Conservation (phyloP, 139 green algal genomes). For the Tetraselmis striata region DNA sequence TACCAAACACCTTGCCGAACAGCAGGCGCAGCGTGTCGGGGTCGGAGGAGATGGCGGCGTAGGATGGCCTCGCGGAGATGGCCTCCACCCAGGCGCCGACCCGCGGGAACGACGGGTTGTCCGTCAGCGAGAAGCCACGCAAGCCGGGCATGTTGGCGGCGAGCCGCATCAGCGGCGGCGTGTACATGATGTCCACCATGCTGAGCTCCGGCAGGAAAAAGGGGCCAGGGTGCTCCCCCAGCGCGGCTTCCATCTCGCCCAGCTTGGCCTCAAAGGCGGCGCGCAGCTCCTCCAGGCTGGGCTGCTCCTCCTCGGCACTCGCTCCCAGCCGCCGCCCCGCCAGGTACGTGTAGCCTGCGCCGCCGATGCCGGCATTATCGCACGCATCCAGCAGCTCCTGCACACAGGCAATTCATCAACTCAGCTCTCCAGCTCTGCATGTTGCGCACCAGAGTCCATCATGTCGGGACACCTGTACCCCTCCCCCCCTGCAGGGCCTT, state of each 20-base stretch:
- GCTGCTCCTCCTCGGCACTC: background rate
- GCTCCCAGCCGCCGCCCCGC: background rate
- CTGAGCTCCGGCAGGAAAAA: constrained; percentile 15
- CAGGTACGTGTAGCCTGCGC: background rate
- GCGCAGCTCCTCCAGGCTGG: background rate
- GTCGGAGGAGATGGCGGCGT: constrained; percentile 21
- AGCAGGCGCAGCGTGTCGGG: constrained; percentile 17
- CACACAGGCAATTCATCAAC: no score
- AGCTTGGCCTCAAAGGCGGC: background rate
- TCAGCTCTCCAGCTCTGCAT: no score
- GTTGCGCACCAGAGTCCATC: no score
- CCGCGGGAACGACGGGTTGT: constrained; percentile 9
- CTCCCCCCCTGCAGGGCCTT: background rate
- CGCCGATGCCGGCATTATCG: background rate
- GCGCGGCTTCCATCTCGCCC: background rate
- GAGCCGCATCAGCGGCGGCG: constrained; percentile 15
- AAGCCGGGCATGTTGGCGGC: constrained; percentile 19
- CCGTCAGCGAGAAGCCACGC: constrained; percentile 6
- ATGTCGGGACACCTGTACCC: background rate
- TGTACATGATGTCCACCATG: constrained; percentile 17
- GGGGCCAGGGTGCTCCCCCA: background rate
- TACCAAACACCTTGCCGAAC: constrained; percentile 19
- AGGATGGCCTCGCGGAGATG: constrained; percentile 13
- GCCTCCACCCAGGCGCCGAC: constrained; percentile 9
- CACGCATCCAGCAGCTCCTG: background rate